Evolutionary conservation across 441 rosid genomes (phyloP).

Genomic region (Euphorbia neoarborescens): DNA sequence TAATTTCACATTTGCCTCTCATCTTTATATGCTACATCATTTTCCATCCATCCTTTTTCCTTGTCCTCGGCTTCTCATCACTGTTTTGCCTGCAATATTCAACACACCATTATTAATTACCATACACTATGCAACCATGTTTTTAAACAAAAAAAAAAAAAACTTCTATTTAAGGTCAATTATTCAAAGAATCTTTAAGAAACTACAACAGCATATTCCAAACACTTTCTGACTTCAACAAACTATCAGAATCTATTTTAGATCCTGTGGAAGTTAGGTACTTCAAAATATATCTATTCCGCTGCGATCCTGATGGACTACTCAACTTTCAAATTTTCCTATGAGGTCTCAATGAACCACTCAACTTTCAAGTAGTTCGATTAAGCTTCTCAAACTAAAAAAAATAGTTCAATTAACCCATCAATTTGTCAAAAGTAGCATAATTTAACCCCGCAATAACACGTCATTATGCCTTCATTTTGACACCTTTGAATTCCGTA

Average conservation of each 20-base stretch:
- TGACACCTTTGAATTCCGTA: not conserved
- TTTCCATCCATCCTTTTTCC: no score
- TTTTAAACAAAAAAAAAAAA: no score
- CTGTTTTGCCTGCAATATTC: slow-evolving; percentile 31
- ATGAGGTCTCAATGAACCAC: not conserved
- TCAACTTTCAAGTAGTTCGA: no score
- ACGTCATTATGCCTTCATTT: no score
- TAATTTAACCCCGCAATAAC: no score
- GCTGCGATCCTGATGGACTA: no score
- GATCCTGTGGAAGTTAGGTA: slow-evolving; percentile 20
- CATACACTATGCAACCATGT: not conserved
- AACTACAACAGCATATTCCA: slow-evolving; percentile 23
- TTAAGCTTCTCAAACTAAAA: no score
- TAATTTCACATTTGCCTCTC: not conserved
- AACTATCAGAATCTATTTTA: not conserved
- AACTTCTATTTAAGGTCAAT: no score
- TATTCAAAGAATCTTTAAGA: not conserved
- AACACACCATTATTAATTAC: not conserved
- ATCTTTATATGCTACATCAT: not conserved
- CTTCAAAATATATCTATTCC: no score
- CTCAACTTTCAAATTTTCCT: no score
- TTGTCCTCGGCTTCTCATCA: not conserved
- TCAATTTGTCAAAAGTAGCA: not conserved
- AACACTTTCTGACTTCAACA: not conserved
- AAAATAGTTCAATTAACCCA: no score